phyloP scores from a whole-genome alignment of 208 protist species.

The Naegleria lovaniensis region DNA sequence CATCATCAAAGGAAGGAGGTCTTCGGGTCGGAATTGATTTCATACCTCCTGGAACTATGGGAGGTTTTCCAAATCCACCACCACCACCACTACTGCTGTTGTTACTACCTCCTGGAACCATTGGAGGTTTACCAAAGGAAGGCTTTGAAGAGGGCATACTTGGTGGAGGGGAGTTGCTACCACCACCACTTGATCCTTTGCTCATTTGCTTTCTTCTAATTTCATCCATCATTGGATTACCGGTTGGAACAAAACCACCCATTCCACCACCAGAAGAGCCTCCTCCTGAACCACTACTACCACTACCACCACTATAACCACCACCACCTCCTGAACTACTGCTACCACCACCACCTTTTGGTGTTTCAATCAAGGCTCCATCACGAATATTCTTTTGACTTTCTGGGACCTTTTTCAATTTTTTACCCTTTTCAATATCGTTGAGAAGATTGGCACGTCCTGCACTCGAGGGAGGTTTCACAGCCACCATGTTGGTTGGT shows the following conservation, averaged over 20 bases:
- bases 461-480: not conserved
- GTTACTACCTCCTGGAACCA: not conserved
- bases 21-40: too few species aligned
- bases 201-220: not conserved
- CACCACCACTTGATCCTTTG: not conserved
- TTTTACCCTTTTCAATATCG: not conserved
- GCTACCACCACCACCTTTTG: not conserved
- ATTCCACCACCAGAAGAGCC: not conserved
- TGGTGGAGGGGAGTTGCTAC: not conserved
- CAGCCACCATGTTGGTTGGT: not conserved
- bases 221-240: conserved; percentile 25
- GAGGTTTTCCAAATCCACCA: not conserved
- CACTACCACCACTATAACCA: not conserved
- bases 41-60: not conserved
- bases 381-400: not conserved
- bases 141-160: not conserved
- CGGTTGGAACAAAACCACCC: not conserved
- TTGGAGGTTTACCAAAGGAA: not conserved
- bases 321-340: not conserved
- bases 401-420: conserved; percentile 1
- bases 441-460: not conserved
- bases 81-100: too few species aligned
- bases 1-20: too few species aligned
- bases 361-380: not conserved
- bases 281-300: not conserved